phyloP scores from a whole-genome alignment of 208 protist species.

The Leishmania mexicana region DNA sequence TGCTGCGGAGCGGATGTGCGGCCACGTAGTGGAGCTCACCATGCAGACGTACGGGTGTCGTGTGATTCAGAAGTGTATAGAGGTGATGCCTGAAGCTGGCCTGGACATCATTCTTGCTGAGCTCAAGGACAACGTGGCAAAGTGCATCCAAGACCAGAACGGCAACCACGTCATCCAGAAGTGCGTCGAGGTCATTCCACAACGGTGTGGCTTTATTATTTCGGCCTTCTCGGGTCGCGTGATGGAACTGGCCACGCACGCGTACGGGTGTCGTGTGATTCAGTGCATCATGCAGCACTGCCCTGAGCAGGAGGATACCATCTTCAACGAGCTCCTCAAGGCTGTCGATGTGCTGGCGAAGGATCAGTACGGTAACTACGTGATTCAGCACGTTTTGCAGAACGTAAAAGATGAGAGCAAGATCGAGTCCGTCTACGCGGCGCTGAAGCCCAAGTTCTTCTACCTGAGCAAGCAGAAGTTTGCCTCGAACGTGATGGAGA shows the following conservation, averaged over 20 bases:
- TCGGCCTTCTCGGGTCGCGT: slow-evolving; percentile 95
- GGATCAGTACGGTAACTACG: slow-evolving; percentile 99
- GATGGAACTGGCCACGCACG: slow-evolving; percentile 96
- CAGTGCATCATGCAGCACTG: slow-evolving; percentile 98
- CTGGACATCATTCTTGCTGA: slow-evolving; percentile 92
- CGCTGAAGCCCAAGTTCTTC: slow-evolving; percentile 80
- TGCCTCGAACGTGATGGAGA: slow-evolving; percentile 99
- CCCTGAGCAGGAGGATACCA: slow-evolving; percentile 82
- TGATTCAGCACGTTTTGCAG: slow-evolving; percentile 98
- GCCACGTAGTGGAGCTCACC: slow-evolving; percentile 94
- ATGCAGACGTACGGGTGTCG: slow-evolving; percentile 98
- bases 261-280: slow-evolving; percentile 99
- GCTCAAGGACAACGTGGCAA: slow-evolving; percentile 95
- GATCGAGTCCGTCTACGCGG: slow-evolving; percentile 79
- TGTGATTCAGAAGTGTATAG: slow-evolving; percentile 98
- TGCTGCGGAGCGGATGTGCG: slow-evolving; percentile 82
- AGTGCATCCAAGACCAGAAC: slow-evolving; percentile 99
- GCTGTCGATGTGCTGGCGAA: slow-evolving; percentile 88
- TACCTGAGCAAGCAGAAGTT: slow-evolving; percentile 97
- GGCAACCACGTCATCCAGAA: slow-evolving; percentile 99
- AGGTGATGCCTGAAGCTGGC: slow-evolving; percentile 85
- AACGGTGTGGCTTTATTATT: slow-evolving; percentile 96
- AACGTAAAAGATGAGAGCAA: slow-evolving; percentile 87
- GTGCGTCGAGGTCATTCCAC: slow-evolving; percentile 97
- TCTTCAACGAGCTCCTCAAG: slow-evolving; percentile 94